Conservation (phyloP, 2,329 filamentous ascomycete genomes). For the Venturia carpophila region DNA sequence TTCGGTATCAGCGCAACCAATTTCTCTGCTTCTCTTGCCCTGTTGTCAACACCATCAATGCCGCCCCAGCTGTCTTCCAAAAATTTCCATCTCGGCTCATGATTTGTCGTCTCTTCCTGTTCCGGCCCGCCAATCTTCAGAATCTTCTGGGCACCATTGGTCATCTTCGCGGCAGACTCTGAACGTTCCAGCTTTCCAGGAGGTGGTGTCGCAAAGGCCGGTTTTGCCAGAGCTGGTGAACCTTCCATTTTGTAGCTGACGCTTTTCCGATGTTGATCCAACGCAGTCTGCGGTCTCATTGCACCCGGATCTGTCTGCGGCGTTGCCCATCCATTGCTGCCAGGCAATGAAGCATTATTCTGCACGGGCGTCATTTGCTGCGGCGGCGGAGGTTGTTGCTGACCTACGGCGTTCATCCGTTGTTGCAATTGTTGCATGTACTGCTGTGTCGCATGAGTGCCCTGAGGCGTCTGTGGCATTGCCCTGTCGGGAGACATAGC, state of each 20-base stretch:
- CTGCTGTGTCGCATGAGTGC: conserved; percentile 14
- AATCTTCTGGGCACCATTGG: conserved; percentile 7
- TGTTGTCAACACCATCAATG: neutral
- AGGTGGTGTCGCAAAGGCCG: conserved; percentile 25
- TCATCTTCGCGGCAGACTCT: conserved; percentile 10
- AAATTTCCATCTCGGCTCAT: conserved; percentile 2
- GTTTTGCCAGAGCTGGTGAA: conserved; percentile 25
- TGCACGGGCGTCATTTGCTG: conserved; percentile 38
- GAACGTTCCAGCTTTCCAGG: conserved; percentile 24
- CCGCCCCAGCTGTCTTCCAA: conserved; percentile 15
- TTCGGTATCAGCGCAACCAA: conserved; percentile 45
- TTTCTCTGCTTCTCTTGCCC: conserved; percentile 8
- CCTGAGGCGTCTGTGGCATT: conserved; percentile 20
- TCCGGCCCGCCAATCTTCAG: neutral
- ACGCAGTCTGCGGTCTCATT: conserved; percentile 22
- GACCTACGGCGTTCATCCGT: conserved; percentile 24
- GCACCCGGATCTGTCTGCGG: conserved; percentile 34
- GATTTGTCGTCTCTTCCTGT: conserved; percentile 16
- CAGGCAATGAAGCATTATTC: conserved; percentile 41
- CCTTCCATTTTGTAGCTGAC: conserved; percentile 31
- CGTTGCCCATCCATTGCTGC: conserved; percentile 39
- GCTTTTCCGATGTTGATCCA: conserved; percentile 30
- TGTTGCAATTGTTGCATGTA: conserved; percentile 36
- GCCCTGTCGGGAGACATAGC: conserved; percentile 28
- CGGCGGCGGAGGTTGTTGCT: conserved; percentile 34